Evolutionary conservation across 1,139 yeast genomes (phyloP), one percentile per base, ranked within the genome.

Genomic region (Lodderomyces pseudojiufengensis): DNA sequence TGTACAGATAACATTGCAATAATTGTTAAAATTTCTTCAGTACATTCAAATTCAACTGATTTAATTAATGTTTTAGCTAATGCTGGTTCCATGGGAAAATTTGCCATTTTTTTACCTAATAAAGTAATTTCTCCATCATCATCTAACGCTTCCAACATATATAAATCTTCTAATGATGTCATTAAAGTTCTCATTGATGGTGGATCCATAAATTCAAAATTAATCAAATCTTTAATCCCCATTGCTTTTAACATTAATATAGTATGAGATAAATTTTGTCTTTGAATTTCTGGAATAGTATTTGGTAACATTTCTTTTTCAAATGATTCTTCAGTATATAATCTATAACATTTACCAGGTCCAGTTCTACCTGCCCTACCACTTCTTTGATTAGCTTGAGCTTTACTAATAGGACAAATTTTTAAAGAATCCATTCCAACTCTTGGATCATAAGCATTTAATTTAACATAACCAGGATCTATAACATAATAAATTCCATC

Each of bases 81-180:
- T 5, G 86, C 77, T 0, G 99, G 98, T 42, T 87, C 96, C 88
- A 92, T 87, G 0, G 99, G 98, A 54, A 90, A 88, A 39, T 84
- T 85, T 0, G 97, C 87, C 95, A 94, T 84, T 46, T 77, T 73
- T 34, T 79, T 65, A 0, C 99, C 99, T 22, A 84, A 61, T 3
- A 64, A 54, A 0, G 97, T 92, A 40, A 94, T 60, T 29, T 67
- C 57, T 0, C 97, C 97, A 14, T 78, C 76, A 26, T 80, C 84
- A 53, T 88, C 95, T 30, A 94, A 63, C 0, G 97, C 97, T 20
- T 83, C 80, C 29, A 94, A 63, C 27, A 84, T 82, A 53, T 80
- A 92, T 29, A 94, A 65, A 46, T 90, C 96, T 48, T 85, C 90
- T 35, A 92, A 61, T 0, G 98, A 96, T 9, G 79, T 70, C 32